Percentiles rank a stretch among this genome's conserved stretches.
Conservation (phyloP, 75 land plant genomes). For the Cryptomeria japonica region DNA sequence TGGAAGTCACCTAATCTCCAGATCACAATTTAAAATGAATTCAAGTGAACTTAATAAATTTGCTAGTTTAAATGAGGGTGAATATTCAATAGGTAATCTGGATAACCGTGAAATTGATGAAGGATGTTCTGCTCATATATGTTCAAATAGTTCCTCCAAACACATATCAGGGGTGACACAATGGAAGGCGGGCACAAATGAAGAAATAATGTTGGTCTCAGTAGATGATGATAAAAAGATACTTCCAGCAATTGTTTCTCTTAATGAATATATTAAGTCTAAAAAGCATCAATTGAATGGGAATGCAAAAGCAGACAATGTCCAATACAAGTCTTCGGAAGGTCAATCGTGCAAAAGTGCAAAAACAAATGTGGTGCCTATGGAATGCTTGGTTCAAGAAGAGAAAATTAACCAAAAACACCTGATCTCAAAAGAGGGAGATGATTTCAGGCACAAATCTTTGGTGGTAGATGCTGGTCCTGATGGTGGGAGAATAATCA, state of each 20-base stretch:
- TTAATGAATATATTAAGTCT: conserved; percentile 80
- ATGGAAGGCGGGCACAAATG: neutral
- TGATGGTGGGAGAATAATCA: neutral
- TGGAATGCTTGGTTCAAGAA: neutral
- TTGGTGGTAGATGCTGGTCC: neutral
- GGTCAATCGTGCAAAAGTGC: neutral
- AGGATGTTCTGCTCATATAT: neutral
- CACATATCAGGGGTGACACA: neutral
- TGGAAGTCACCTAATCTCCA: conserved; percentile 4
- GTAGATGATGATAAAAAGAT: conserved; percentile 13
- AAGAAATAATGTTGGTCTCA: conserved; percentile 16
- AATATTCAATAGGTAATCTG: neutral
- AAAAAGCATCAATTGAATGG: conserved; percentile 4
- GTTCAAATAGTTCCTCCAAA: conserved; percentile 1
- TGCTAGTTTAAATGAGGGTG: neutral
- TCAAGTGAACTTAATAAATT: neutral
- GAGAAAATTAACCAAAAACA: neutral
- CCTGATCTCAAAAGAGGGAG: neutral
- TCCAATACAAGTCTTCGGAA: neutral
- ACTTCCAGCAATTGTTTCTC: conserved; percentile 69
- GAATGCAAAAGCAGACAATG: neutral
- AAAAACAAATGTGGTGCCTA: neutral
- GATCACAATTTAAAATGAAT: neutral
- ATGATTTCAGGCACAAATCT: neutral
- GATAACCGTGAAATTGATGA: neutral